Conservation (phyloP, 2,329 filamentous ascomycete species). For the Pseudogymnoascus sp. region DNA sequence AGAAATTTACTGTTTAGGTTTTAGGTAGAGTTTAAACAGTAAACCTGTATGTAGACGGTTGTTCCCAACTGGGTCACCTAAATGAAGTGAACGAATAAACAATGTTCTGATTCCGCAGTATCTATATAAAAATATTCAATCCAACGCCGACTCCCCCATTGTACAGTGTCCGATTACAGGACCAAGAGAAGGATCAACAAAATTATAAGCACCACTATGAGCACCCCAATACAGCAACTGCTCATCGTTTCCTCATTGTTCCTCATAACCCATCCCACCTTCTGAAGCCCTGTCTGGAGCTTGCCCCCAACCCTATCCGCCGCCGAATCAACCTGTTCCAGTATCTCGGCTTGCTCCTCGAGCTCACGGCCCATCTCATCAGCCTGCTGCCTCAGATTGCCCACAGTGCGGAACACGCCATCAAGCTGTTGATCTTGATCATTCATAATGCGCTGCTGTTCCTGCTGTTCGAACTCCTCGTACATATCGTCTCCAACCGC, state of each 20-base stretch:
- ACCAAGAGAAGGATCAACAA: conserved; percentile 71
- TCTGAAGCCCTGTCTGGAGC: conserved; percentile 77
- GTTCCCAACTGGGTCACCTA: neutral
- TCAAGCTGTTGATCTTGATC: conserved; percentile 93
- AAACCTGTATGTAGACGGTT: neutral
- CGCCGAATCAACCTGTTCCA: conserved; percentile 75
- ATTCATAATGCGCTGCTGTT: conserved; percentile 85
- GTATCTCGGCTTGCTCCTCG: conserved; percentile 86
- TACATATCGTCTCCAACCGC: conserved; percentile 41
- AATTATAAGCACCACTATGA: conserved; percentile 83
- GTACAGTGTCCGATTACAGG: conserved; percentile 32
- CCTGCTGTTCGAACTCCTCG: conserved; percentile 78
- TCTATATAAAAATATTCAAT: neutral
- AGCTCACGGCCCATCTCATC: conserved; percentile 94
- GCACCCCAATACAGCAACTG: conserved; percentile 80
- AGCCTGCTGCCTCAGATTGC: conserved; percentile 81
- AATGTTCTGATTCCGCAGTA: neutral
- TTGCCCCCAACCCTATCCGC: conserved; percentile 83
- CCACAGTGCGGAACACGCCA: conserved; percentile 86
- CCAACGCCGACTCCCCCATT: neutral
- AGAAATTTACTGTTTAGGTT: no score
- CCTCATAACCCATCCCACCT: conserved; percentile 74
- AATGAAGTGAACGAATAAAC: neutral
- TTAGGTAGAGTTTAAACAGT: no score
- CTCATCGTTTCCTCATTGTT: conserved; percentile 84